Conservation (phyloP, 108 stramenopile species). For the Stephanodiscus triporus region DNA sequence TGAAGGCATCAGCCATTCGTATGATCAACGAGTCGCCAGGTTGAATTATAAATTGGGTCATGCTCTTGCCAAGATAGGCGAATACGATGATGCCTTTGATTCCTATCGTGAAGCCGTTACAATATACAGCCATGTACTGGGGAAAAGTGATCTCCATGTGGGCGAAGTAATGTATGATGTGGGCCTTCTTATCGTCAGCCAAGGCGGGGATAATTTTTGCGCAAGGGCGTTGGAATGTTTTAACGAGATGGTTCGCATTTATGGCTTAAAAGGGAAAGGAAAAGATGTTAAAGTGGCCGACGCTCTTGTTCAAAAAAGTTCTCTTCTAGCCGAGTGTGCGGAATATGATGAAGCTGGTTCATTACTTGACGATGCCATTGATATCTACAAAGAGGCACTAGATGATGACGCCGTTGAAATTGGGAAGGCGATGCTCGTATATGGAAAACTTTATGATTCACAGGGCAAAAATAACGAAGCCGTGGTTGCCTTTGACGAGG, state of each 20-base stretch:
- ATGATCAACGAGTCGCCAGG: conserved; percentile 25
- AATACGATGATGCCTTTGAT: conserved; percentile 46
- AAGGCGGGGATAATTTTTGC: conserved; percentile 14
- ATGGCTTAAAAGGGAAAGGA: conserved; percentile 22
- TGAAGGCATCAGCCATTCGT: not conserved
- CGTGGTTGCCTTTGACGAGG: conserved; percentile 61
- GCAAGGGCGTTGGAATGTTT: conserved; percentile 46
- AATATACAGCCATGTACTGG: conserved; percentile 19
- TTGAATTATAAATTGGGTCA: conserved; percentile 35
- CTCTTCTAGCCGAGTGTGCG: conserved; percentile 30
- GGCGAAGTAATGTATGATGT: conserved; percentile 48
- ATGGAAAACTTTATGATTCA: conserved; percentile 64
- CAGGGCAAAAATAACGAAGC: conserved; percentile 59
- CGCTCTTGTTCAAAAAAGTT: conserved; percentile 38
- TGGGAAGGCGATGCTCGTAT: conserved; percentile 63
- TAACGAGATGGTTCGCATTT: conserved; percentile 41
- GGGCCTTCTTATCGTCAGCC: conserved; percentile 29
- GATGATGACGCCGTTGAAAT: conserved; percentile 62
- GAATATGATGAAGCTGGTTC: conserved; percentile 43
- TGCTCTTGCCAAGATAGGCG: conserved; percentile 33
- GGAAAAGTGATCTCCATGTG: conserved; percentile 35
- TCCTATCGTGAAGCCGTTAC: conserved; percentile 31
- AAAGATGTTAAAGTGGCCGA: conserved; percentile 30
- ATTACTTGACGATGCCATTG: conserved; percentile 60
- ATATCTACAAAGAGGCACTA: conserved; percentile 55